These are phyloP conservation scores for Neurospora sp. DNA, from an alignment of 495 filamentous ascomycete genomes.

Conservation along the genomic window DNA sequence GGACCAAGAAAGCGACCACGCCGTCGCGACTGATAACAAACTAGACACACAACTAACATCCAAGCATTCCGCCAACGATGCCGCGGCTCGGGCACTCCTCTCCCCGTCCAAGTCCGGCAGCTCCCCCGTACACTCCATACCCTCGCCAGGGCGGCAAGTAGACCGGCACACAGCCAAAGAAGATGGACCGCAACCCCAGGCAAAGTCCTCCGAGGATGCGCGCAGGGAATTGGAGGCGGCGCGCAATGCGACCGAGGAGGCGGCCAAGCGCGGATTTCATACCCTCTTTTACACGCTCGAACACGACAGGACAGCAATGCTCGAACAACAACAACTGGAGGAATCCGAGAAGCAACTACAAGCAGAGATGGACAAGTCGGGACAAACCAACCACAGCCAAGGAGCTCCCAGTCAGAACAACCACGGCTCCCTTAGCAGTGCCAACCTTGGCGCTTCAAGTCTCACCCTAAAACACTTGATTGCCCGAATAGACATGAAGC, in stretches of 20 bases:
- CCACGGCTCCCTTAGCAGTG: constrained; percentile 80
- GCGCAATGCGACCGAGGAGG: constrained; percentile 85
- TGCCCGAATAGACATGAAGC: constrained; percentile 83
- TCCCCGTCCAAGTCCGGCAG: constrained; percentile 49
- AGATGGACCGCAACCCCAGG: constrained; percentile 35
- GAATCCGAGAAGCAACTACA: constrained; percentile 94
- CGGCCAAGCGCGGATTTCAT: constrained; percentile 78
- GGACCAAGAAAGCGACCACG: constrained; percentile 49
- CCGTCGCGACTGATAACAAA: constrained; percentile 11
- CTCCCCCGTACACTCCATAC: constrained; percentile 43
- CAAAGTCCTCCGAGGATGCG: constrained; percentile 68
- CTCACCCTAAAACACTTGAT: constrained; percentile 94
- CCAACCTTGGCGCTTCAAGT: constrained; percentile 94
- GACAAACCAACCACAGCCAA: constrained; percentile 34
- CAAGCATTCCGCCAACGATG: constrained; percentile 41
- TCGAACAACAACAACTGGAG: constrained; percentile 94
- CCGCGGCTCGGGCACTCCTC: constrained; percentile 34
- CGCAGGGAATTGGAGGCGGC: constrained; percentile 90
- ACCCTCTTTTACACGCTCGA: constrained; percentile 91
- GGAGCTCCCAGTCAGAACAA: constrained; percentile 38
- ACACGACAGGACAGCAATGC: constrained; percentile 88
- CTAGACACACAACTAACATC: constrained; percentile 39
- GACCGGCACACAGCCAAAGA: constrained; percentile 33
- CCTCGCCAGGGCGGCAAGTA: constrained; percentile 37
- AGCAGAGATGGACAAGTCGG: constrained; percentile 73